These are phyloP conservation scores for Phytopythium mirpurense DNA, from an alignment of 352 stramenopile genomes.

Conservation along the genomic window DNA sequence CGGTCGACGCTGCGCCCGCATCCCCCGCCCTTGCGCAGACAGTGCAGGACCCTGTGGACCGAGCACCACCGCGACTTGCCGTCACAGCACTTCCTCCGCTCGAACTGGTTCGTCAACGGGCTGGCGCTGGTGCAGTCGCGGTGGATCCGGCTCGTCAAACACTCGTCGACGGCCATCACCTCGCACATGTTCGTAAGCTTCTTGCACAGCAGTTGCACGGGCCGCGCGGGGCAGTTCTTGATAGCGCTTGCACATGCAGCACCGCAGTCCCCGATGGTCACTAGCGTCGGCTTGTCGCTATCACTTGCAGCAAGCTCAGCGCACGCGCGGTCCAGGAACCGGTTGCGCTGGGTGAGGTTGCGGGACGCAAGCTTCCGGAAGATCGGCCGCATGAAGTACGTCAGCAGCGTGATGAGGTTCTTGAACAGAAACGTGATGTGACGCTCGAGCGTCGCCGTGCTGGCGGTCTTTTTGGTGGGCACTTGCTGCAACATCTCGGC, in stretches of 20 bases:
- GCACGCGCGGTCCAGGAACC: background rate
- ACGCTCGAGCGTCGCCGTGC: background rate
- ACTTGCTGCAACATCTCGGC: background rate
- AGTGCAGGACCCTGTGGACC: slow-evolving; percentile 11
- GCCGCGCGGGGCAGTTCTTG: background rate
- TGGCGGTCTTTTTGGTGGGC: slow-evolving; percentile 7
- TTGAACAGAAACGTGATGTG: background rate
- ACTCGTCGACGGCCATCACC: slow-evolving; percentile 8
- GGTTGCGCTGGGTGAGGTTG: background rate
- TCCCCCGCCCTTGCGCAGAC: slow-evolving; percentile 1
- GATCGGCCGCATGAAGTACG: background rate
- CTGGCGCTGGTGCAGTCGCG: background rate
- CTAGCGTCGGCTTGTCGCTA: slow-evolving; percentile 2
- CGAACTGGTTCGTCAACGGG: background rate
- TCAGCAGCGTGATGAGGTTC: background rate
- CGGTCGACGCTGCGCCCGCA: background rate
- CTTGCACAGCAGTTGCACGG: background rate
- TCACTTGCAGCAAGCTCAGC: background rate
- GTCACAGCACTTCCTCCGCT: background rate
- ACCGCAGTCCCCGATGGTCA: slow-evolving; percentile 3
- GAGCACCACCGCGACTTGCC: background rate
- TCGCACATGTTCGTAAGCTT: slow-evolving; percentile 7
- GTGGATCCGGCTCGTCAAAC: slow-evolving; percentile 4
- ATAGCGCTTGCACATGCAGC: background rate
- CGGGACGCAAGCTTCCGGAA: background rate